Conservation (phyloP, 306 rosid species). For the Citrullus colocynthis region DNA sequence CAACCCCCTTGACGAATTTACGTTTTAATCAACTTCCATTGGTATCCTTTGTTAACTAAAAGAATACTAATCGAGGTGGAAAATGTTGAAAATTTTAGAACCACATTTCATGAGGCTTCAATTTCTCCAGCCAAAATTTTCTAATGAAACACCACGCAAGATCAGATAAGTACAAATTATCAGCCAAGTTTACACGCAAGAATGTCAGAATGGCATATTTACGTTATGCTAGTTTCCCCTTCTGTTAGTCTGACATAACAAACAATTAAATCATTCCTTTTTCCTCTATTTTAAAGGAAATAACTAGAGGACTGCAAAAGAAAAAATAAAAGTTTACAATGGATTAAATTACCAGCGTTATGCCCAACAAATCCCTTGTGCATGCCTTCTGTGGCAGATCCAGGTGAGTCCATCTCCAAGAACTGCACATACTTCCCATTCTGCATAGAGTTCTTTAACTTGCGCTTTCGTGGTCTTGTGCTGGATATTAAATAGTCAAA, state of each 20-base stretch:
- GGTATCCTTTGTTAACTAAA: neutral
- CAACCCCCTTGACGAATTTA: neutral
- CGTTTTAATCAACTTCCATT: neutral
- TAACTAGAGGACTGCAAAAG: neutral
- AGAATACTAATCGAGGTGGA: neutral
- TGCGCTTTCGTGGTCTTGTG: constrained; percentile 45
- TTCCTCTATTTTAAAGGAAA: neutral
- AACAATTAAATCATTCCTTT: neutral
- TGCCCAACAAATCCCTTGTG: constrained; percentile 38
- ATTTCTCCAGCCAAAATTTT: neutral
- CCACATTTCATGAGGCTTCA: neutral
- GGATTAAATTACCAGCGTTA: constrained; percentile 38
- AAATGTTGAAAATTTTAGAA: neutral
- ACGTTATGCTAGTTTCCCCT: neutral
- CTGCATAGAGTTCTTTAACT: constrained; percentile 26
- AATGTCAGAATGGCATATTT: neutral
- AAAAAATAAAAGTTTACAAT: neutral
- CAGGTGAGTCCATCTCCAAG: constrained; percentile 69
- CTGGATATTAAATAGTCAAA: constrained; percentile 34
- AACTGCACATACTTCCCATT: constrained; percentile 49
- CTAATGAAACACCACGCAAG: neutral
- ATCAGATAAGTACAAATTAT: neutral
- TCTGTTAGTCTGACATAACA: neutral
- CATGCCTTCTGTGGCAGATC: constrained; percentile 27
- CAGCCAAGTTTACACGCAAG: neutral